phyloP scores from a whole-genome alignment of 2,329 filamentous ascomycete species.

The Penicillium sp. region DNA sequence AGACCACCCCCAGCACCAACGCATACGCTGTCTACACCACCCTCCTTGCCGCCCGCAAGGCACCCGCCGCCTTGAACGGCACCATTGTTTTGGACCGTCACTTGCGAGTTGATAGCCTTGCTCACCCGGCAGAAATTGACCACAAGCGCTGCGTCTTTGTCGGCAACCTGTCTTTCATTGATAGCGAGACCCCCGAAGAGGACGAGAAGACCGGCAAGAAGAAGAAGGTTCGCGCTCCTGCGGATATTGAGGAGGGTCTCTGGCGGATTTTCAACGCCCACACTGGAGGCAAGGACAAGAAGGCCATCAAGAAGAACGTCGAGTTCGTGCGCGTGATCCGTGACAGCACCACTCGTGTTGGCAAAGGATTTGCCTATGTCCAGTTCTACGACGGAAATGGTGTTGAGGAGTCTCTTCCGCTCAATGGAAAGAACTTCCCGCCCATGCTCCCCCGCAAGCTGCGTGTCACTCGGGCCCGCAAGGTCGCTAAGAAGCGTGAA shows the following conservation, averaged over 20 bases:
- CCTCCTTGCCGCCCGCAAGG: slow-evolving; percentile 70
- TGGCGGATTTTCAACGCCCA: slow-evolving; percentile 45
- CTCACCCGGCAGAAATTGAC: slow-evolving; percentile 79
- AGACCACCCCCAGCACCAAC: slow-evolving; percentile 89
- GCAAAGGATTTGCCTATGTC: slow-evolving; percentile 96
- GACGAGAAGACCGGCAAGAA: slow-evolving; percentile 59
- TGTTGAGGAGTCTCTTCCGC: slow-evolving; percentile 85
- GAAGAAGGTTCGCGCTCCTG: slow-evolving; percentile 72
- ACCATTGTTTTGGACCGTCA: slow-evolving; percentile 81
- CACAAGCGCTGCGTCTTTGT: slow-evolving; percentile 92
- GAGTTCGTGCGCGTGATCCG: slow-evolving; percentile 92
- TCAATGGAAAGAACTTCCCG: slow-evolving; percentile 88
- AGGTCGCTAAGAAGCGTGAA: slow-evolving; percentile 51
- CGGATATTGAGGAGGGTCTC: slow-evolving; percentile 84
- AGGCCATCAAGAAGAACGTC: slow-evolving; percentile 67
- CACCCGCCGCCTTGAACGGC: slow-evolving; percentile 77
- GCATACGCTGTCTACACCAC: slow-evolving; percentile 90
- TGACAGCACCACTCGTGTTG: slow-evolving; percentile 84
- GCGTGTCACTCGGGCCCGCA: slow-evolving; percentile 83
- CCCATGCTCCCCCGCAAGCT: slow-evolving; percentile 88
- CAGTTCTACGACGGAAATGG: slow-evolving; percentile 88
- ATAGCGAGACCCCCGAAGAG: slow-evolving; percentile 74
- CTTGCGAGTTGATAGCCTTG: slow-evolving; percentile 84
- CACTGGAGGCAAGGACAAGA: slow-evolving; percentile 32
- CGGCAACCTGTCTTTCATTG: slow-evolving; percentile 93